Percentiles rank a stretch among this genome's conserved stretches.
phyloP scores from a whole-genome alignment of 2,329 filamentous ascomycete species.

The Diaporthe batatas region DNA sequence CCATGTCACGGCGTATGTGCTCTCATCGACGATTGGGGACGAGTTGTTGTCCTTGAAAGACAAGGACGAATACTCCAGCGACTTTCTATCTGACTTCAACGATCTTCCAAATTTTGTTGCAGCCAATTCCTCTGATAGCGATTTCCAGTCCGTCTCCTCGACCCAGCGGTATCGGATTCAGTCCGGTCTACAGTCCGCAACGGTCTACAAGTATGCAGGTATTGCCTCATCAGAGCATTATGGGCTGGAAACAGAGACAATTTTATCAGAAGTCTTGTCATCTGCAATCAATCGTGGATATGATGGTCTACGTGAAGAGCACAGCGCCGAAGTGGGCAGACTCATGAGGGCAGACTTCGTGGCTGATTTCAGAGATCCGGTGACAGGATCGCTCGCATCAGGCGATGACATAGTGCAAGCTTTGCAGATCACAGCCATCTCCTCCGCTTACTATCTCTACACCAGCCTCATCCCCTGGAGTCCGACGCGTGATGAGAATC shows the following conservation, averaged over 20 bases:
- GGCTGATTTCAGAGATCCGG: conserved; percentile 40
- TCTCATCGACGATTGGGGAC: conserved; percentile 25
- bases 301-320: conserved; percentile 13
- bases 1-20: conserved; percentile 27
- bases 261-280: conserved; percentile 15
- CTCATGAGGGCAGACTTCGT: conserved; percentile 39
- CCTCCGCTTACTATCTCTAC: conserved; percentile 40
- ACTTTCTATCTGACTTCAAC: conserved; percentile 16
- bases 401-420: conserved; percentile 30
- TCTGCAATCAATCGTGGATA: conserved; percentile 33
- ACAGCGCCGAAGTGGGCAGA: conserved; percentile 28
- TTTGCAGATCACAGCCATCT: conserved; percentile 39
- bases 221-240: conserved; percentile 40
- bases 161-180: conserved; percentile 29
- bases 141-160: background rate
- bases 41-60: conserved; percentile 8
- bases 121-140: conserved; percentile 3
- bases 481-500: conserved; percentile 31
- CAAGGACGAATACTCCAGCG: conserved; percentile 26
- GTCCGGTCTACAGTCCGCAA: conserved; percentile 30
- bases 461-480: conserved; percentile 37
- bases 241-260: conserved; percentile 28
- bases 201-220: conserved; percentile 38
- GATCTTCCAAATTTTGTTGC: background rate
- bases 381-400: conserved; percentile 33